Conservation (phyloP, 805 yeast species). For the Starmerella bombicola region DNA sequence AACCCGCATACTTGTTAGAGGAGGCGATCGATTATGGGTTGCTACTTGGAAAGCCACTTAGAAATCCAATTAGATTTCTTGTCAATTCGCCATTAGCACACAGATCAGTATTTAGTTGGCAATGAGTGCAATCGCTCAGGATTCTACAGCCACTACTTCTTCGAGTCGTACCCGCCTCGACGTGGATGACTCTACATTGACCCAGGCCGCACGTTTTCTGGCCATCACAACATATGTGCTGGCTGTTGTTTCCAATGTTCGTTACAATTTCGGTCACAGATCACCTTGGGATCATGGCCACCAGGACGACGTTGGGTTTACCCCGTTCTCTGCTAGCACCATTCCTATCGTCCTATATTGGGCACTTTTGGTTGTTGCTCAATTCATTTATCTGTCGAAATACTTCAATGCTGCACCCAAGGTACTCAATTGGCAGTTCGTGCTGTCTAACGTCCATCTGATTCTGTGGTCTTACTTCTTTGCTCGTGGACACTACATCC, state of each 20-base stretch:
- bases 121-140: too few species aligned
- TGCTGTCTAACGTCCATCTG: constrained; percentile 45
- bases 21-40: too few species aligned
- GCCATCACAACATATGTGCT: constrained; percentile 44
- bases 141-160: too few species aligned
- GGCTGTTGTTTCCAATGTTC: constrained; percentile 43
- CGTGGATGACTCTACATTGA: background rate
- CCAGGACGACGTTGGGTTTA: constrained; percentile 40
- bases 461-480: constrained; percentile 56
- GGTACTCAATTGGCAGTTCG: constrained; percentile 48
- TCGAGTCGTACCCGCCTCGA: too few species aligned
- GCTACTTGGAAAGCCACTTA: too few species aligned
- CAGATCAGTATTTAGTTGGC: too few species aligned
- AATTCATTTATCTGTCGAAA: constrained; percentile 32
- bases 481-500: constrained; percentile 44
- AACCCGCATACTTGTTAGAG: too few species aligned
- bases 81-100: too few species aligned
- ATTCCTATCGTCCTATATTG: constrained; percentile 39
- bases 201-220: constrained; percentile 29
- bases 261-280: constrained; percentile 46
- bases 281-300: constrained; percentile 35
- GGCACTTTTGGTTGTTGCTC: constrained; percentile 42
- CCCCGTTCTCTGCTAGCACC: constrained; percentile 53
- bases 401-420: constrained; percentile 22
- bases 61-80: too few species aligned